Conservation (phyloP, 768 basidiomycete species). For the Paxillus rubicundulus region DNA sequence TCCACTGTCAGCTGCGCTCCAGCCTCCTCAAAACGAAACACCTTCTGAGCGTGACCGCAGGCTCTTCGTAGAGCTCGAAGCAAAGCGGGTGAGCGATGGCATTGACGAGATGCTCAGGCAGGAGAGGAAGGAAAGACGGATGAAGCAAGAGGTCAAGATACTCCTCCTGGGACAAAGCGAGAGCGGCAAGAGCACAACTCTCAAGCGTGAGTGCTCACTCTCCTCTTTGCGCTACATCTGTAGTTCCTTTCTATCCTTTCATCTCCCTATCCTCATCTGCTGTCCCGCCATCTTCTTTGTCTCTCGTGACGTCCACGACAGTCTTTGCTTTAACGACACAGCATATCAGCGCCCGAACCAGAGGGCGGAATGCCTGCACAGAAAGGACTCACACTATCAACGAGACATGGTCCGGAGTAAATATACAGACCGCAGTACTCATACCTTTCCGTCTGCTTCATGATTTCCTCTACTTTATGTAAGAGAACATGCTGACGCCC, state of each 20-base stretch:
- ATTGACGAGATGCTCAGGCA: constrained; percentile 78
- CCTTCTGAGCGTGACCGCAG: constrained; percentile 62
- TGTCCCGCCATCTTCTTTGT: not conserved
- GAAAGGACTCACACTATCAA: not conserved
- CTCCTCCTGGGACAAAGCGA: constrained; percentile 85
- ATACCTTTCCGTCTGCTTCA: not conserved
- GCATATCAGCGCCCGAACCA: constrained; percentile 1
- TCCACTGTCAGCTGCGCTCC: constrained; percentile 65
- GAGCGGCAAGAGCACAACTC: constrained; percentile 84
- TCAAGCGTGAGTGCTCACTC: constrained; percentile 69
- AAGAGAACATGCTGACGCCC: constrained; percentile 16
- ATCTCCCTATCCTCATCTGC: not conserved
- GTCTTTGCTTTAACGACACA: not conserved
- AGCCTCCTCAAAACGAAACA: constrained; percentile 73
- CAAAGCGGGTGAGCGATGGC: constrained; percentile 67
- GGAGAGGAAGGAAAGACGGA: constrained; percentile 62
- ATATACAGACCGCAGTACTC: not conserved
- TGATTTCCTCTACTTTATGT: not conserved
- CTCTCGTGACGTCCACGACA: not conserved
- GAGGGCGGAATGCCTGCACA: not conserved
- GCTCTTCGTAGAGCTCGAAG: constrained; percentile 64
- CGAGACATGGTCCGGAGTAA: not conserved
- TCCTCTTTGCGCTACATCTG: constrained; percentile 2
- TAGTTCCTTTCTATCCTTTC: not conserved
- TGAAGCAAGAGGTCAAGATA: constrained; percentile 66